Base-by-base conservation (phyloP, 495 filamentous ascomycete genomes). In the Podospora anserina region DNA sequence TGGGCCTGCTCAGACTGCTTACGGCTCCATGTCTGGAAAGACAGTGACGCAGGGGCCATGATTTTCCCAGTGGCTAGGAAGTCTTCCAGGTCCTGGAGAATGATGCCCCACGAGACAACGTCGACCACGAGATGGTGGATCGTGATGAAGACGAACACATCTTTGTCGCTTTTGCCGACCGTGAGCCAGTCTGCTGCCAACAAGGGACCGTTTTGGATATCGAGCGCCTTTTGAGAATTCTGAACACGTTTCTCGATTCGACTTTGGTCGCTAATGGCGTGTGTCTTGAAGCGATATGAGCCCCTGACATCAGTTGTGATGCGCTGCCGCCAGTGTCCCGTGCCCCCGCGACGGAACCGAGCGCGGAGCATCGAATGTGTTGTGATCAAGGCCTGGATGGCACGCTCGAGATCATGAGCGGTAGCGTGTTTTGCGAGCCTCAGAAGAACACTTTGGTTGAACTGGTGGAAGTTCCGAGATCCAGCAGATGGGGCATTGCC, bases 331-430 rank as follows among this genome's bases (percentile, higher is more conserved):
- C 76, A 76, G 26, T 53, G 61, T 5, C 70, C 66, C 0, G 66
- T 67, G 28, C 68, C 71, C 26, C 72, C 61, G 11, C 76, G 70
- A 3, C 73, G 71, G 70, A 88, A 89, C 2, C 88, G 81, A 16
- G 85, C 84, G 2, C 88, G 82, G 13, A 91, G 82, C 88, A 91
- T 90, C 0, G 87, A 85, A 69, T 91, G 88, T 0, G 82, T 81
- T 3, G 73, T 70, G 4, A 89, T 78, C 20, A 91, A 73, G 0
- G 79, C 80, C 27, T 85, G 79, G 23, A 88, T 69, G 4, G 81
- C 84, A 30, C 74, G 72, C 0, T 68, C 71, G 0, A 89, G 65
- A 0, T 77, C 73, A 0, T 69, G 13, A 5, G 80, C 73, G 30
- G 78, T 71, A 13, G 84, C 66, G 0, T 66, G 61, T 39, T 76